A percentile compares a stretch with the other conserved stretches of the same genome.
Conservation (phyloP, 2,329 filamentous ascomycete species). For the Colletotrichum caudatum region DNA sequence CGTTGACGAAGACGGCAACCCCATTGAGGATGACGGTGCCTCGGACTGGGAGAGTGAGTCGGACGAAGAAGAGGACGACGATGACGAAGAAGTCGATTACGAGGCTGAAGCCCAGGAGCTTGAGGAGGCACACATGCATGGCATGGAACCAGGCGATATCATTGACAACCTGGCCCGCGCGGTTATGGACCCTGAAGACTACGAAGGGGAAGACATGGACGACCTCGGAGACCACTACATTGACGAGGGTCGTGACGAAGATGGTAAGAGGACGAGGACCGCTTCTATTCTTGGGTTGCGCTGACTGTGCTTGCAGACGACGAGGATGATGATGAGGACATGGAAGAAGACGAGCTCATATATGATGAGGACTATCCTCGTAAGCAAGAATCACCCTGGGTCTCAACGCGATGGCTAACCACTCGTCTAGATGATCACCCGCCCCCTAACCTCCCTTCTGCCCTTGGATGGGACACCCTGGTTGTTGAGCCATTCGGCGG, state of each 20-base stretch:
- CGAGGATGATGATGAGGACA: slow-evolving; percentile 76
- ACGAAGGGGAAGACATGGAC: slow-evolving; percentile 66
- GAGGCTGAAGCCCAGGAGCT: slow-evolving; percentile 67
- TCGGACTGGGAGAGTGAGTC: slow-evolving; percentile 72
- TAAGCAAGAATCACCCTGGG: slow-evolving; percentile 52
- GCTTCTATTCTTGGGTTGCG: not conserved
- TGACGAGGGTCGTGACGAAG: slow-evolving; percentile 71
- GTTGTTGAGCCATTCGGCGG: slow-evolving; percentile 63
- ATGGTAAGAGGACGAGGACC: slow-evolving; percentile 53
- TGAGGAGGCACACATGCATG: slow-evolving; percentile 61
- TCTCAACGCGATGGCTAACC: not conserved
- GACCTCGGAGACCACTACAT: slow-evolving; percentile 65
- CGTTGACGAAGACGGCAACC: slow-evolving; percentile 72
- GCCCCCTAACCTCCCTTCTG: slow-evolving; percentile 57
- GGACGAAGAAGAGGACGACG: slow-evolving; percentile 66
- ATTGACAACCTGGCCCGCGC: slow-evolving; percentile 68
- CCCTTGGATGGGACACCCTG: slow-evolving; percentile 70
- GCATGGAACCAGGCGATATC: slow-evolving; percentile 58
- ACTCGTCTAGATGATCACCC: slow-evolving; percentile 56
- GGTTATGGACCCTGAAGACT: slow-evolving; percentile 64
- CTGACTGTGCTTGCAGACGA: slow-evolving; percentile 53
- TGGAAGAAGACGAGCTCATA: slow-evolving; percentile 75
- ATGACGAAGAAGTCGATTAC: slow-evolving; percentile 66
- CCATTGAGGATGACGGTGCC: slow-evolving; percentile 69
- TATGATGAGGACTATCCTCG: slow-evolving; percentile 71